phyloP scores from a whole-genome alignment of 2,329 filamentous ascomycete genomes.

The Dactylonectria macrodidyma region DNA sequence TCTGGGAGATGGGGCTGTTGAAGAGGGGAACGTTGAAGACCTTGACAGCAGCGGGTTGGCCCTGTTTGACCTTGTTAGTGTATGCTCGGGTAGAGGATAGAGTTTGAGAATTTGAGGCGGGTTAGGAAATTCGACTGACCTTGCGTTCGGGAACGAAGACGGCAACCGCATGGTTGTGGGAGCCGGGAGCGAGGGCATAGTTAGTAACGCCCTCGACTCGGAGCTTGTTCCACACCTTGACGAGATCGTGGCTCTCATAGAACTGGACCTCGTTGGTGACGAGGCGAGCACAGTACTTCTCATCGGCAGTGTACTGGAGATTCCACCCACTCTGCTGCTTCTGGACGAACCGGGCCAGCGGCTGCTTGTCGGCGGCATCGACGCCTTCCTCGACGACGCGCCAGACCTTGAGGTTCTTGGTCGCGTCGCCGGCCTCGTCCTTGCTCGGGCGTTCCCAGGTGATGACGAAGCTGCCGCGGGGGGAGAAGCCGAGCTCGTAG shows the following conservation, averaged over 20 bases:
- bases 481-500: constrained; percentile 95
- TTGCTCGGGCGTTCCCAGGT: constrained; percentile 96
- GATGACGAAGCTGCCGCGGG: constrained; percentile 90
- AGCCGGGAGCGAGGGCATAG: constrained; percentile 89
- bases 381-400: constrained; percentile 80
- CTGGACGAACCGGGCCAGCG: constrained; percentile 93
- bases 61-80: constrained; percentile 65
- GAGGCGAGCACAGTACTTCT: constrained; percentile 91
- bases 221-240: constrained; percentile 95
- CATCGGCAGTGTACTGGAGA: constrained; percentile 94
- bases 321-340: constrained; percentile 98
- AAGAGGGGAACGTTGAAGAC: constrained; percentile 96
- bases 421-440: constrained; percentile 92
- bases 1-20: constrained; percentile 86
- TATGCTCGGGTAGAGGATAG: neutral
- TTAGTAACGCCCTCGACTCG: constrained; percentile 90
- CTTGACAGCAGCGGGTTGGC: constrained; percentile 93
- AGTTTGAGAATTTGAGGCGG: neutral
- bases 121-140: constrained; percentile 64
- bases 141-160: constrained; percentile 97
- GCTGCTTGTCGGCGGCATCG: constrained; percentile 75
- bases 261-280: constrained; percentile 99
- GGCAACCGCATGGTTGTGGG: constrained; percentile 88
- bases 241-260: constrained; percentile 89
- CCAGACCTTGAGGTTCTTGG: constrained; percentile 98